Evolutionary conservation across 257 asterid genomes (phyloP).

Genomic region (Gentiana macrophylla): DNA sequence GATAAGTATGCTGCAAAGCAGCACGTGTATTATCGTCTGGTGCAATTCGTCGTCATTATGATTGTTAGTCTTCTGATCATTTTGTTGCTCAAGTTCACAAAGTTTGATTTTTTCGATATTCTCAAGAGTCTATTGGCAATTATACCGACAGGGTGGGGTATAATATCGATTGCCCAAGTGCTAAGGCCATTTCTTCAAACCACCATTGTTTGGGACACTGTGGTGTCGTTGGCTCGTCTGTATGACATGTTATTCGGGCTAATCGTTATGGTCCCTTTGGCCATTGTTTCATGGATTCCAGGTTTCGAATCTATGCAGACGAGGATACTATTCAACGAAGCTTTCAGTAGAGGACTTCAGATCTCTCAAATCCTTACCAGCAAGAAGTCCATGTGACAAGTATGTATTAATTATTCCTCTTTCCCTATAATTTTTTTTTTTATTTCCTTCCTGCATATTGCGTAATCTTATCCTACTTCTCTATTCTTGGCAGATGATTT

Average conservation of each 20-base stretch:
- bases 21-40: conserved; percentile 67
- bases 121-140: conserved; percentile 73
- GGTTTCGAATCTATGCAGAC: conserved; percentile 7
- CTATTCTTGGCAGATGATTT: no score
- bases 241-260: conserved; percentile 82
- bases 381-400: conserved; percentile 28
- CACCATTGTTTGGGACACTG: conserved; percentile 76
- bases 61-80: conserved; percentile 36
- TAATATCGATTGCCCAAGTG: conserved; percentile 81
- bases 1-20: conserved; percentile 65
- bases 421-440: neutral
- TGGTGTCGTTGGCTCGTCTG: conserved; percentile 79
- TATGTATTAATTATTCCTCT: no score
- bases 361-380: conserved; percentile 85
- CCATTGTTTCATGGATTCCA: conserved; percentile 88
- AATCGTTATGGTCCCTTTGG: conserved; percentile 82
- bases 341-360: conserved; percentile 79
- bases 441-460: neutral
- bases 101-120: conserved; percentile 35
- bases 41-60: conserved; percentile 67
- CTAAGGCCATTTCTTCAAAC: conserved; percentile 79
- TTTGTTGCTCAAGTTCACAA: conserved; percentile 43
- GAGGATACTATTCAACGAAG: conserved; percentile 9
- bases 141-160: conserved; percentile 96
- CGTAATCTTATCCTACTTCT: no score